Base-by-base conservation (phyloP, 2,329 filamentous ascomycete genomes). In the Sporothrix curviconia region DNA sequence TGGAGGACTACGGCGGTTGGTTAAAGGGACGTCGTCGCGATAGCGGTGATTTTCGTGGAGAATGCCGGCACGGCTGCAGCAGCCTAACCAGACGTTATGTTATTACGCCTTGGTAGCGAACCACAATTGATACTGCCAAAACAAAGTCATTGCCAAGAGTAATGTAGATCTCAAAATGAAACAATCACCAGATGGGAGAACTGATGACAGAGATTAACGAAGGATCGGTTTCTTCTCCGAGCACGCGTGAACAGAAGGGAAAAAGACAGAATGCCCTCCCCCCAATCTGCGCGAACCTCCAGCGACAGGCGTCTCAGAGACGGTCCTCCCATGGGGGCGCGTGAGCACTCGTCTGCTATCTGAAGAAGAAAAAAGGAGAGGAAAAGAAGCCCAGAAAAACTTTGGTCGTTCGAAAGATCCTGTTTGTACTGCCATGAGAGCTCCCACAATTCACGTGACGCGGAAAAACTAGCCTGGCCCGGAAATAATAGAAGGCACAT, bases 81-180 rank as follows among this genome's bases (percentile, higher is more conserved):
- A n/a, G n/a, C n/a, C n/a, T n/a, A n/a, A n/a, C n/a, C n/a, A n/a
- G n/a, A n/a, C n/a, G n/a, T n/a, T n/a, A n/a, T n/a, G n/a, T n/a
- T n/a, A n/a, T n/a, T n/a, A n/a, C n/a, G n/a, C n/a, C n/a, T n/a
- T n/a, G n/a, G n/a, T n/a, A n/a, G n/a, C n/a, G n/a, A n/a, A n/a
- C n/a, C n/a, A n/a, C n/a, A n/a, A n/a, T n/a, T n/a, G n/a, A n/a
- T n/a, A n/a, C n/a, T n/a, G n/a, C n/a, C n/a, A n/a, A n/a, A n/a
- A n/a, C n/a, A n/a, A n/a, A n/a, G n/a, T n/a, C n/a, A n/a, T n/a
- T 19, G 22, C 19, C 7, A 9, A 39, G 8, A 44, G 34, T 61
- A 71, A 76, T 80, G 78, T 80, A 78, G 77, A 80, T 80, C 77
- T 77, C 76, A 66, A 73, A 78, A 78, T 80, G 78, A 80, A 80